Base-by-base conservation (phyloP, 176 grass and related monocot genomes). In the Oryza officinalis region DNA sequence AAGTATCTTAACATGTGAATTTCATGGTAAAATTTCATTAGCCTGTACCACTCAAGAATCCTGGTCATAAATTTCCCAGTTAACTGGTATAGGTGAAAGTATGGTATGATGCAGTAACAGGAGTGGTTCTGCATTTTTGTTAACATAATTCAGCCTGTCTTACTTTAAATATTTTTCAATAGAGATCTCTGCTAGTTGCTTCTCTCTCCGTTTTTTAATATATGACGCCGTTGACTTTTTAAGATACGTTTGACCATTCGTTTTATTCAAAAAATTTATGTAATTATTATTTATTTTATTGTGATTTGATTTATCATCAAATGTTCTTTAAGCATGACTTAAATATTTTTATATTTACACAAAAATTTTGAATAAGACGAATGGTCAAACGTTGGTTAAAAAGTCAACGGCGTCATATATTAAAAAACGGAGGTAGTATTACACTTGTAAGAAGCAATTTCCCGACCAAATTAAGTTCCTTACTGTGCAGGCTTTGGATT, bases 401-500 rank as follows among this genome's bases (percentile, higher is more conserved):
- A n/a, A n/a, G n/a, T n/a, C n/a, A n/a, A n/a, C n/a, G n/a, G n/a
- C n/a, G n/a, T n/a, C n/a, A n/a, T n/a, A n/a, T n/a, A n/a, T n/a
- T n/a, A n/a, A n/a, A n/a, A n/a, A n/a, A n/a, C n/a, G n/a, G n/a
- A n/a, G n/a, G n/a, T n/a, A n/a, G n/a, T 76, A 65, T 11, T 10
- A 37, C 8, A 64, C 77, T 78, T 32, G 27, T 23, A 68, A 75
- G 8, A 32, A 50, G 30, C 66, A 41, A 23, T 30, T 30, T 47
- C 20, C 3, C 68, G 47, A 37, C 17, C 40, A 83, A 70, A 8
- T 72, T 17, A 75, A 52, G 15, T 71, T 6, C 66, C n/a, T 72
- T 37, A 71, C 14, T 77, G 12, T 75, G 47, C 82, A 87, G 89
- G 38, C 68, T 23, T 78, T 92, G 83, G 69, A 90, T 35, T 92